Evolutionary conservation across 2,329 filamentous ascomycete genomes (phyloP), one percentile per base, ranked within the genome.

Genomic region (Colletotrichum sp.): DNA sequence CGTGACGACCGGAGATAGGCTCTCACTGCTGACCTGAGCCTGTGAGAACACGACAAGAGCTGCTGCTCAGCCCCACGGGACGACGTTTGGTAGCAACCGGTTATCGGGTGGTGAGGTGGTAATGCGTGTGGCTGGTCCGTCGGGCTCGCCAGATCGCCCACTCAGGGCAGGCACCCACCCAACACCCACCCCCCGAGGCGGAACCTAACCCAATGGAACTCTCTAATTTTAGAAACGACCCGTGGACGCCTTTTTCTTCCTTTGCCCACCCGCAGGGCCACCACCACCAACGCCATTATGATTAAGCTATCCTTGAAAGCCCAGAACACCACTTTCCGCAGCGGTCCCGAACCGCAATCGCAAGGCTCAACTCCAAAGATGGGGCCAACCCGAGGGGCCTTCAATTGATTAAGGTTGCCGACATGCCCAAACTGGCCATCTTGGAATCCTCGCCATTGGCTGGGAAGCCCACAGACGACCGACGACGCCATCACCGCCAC

Each of bases 101-200:
- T 52, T 58, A 67, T 67, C 52, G 73, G 64, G 73, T 67, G 61
- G 64, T 61, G 30, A 74, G 66, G 61, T 75, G 18, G 61, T 60
- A 75, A 48, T 68, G 32, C 26, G 60, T 66, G 69, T 75, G 73
- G 73, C 70, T 73, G 57, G 43, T 63, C 43, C 43, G 57, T 43
- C 58, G 73, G 73, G 64, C 58, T 73, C 57, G 73, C 70, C 70
- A 75, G 70, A 73, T 68, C 69, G 63, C 69, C 69, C 70, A 75
- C 63, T 63, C 48, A 67, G 60, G 48, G n/a, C 48, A 18, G 48
- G n/a, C 48, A 18, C 0, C 13, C 65, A 21, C 28, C 26, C 38
- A 52, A n/a, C n/a, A 13, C 38, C 43, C 30, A 74, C 67, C 43
- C 28, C 6, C 10, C 34, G 30, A 71, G 26, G 13, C 60, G 48